Conservation (phyloP, 2,329 filamentous ascomycete species). For the Metarhizium anisopliae region DNA sequence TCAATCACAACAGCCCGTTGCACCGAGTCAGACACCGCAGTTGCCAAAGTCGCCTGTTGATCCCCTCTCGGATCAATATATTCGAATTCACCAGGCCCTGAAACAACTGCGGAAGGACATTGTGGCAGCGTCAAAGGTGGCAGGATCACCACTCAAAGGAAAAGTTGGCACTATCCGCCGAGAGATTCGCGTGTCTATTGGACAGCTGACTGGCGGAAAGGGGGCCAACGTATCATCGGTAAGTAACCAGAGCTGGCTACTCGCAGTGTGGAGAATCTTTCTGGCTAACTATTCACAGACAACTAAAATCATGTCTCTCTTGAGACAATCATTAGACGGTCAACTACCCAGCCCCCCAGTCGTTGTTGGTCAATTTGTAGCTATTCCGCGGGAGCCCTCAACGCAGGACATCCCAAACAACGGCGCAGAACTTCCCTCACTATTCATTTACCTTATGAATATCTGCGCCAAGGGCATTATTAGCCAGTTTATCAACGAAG, state of each 20-base stretch:
- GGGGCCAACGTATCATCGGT: constrained; percentile 44
- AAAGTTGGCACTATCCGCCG: constrained; percentile 64
- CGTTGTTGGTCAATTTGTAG: constrained; percentile 46
- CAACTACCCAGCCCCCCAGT: constrained; percentile 42
- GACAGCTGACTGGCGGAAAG: constrained; percentile 61
- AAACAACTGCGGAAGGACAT: constrained; percentile 57
- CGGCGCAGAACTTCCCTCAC: constrained; percentile 46
- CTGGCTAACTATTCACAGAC: constrained; percentile 14
- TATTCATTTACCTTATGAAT: constrained; percentile 69
- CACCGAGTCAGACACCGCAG: constrained; percentile 1
- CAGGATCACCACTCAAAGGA: constrained; percentile 45
- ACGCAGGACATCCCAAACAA: constrained; percentile 42
- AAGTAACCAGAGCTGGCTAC: constrained; percentile 18
- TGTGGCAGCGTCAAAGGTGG: constrained; percentile 43
- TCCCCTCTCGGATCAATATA: constrained; percentile 32
- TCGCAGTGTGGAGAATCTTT: not conserved
- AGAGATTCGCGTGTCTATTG: constrained; percentile 61
- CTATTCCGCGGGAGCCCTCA: constrained; percentile 30
- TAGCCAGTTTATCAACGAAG: constrained; percentile 60
- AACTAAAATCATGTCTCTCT: constrained; percentile 25
- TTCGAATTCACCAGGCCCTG: constrained; percentile 57
- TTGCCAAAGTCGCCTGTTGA: constrained; percentile 3
- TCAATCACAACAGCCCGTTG: constrained; percentile 1
- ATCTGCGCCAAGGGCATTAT: constrained; percentile 67
- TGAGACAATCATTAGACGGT: constrained; percentile 46